Base-by-base conservation (phyloP, 371 early-diverging fungal genomes). In the Nematocida sp. region DNA sequence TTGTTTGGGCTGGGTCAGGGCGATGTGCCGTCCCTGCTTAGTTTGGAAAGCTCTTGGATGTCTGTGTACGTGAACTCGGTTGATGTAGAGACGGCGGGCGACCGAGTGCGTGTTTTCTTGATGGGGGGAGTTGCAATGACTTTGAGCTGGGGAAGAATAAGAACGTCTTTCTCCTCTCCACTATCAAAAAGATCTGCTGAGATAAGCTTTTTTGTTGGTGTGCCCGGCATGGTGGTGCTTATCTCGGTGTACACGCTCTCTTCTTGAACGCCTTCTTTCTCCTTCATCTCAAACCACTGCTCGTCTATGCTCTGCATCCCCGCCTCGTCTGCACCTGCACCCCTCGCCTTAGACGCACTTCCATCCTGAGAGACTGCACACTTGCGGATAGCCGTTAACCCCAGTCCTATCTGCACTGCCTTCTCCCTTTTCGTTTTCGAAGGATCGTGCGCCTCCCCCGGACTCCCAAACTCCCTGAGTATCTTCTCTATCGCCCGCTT, bases 121-220 rank as follows among this genome's bases (percentile, higher is more conserved):
- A 70, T 70, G 15, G 74, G 74, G 8, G 74, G 74, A 0, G 74
- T 70, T 13, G 60, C 37, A 5, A 70, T 57, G 7, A 70, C 37
- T 32, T 45, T 70, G 11, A 70, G 49, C 1, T 53, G 74, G 1
- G 74, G 74, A 13, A 70, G 60, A 4, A 70, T 60, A 25, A 38
- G 37, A 1, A 7, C 27, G 41, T 70, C 67, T 1, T 67, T 31
- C 40, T 64, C 67, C 2, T 70, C 74, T 5, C 60, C 74, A 32
- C 74, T 70, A 19, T 3, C 25, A 50, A 70, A 70, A 17, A 70
- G 36, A 1, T 21, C 29, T 32, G 67, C 25, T 8, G 38, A 27
- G 11, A 56, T 38, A 0, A 40, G 41, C 27, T 41, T 2, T 3
- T 64, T 36, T 38, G 2, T 55, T 23, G 19, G n/a, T 7, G 1